Conservation (phyloP, 768 basidiomycete species). For the Pleurotus cornucopiae region DNA sequence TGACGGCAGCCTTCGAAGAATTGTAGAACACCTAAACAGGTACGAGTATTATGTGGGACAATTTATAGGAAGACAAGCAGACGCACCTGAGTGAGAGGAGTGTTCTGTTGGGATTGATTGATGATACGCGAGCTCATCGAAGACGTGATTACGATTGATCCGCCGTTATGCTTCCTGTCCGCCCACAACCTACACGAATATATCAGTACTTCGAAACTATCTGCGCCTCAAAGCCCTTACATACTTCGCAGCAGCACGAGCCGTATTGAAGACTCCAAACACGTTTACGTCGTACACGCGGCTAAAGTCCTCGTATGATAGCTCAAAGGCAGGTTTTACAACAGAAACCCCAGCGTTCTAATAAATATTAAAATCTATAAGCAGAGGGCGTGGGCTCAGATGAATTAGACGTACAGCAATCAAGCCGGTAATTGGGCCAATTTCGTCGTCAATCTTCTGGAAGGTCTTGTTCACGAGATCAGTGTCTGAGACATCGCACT, state of each 20-base stretch:
- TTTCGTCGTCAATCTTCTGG: slow-evolving; percentile 41
- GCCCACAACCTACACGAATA: slow-evolving; percentile 37
- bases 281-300: slow-evolving; percentile 57
- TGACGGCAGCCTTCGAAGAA: slow-evolving; percentile 65
- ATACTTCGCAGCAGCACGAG: slow-evolving; percentile 53
- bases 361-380: not conserved
- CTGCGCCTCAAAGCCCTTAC: slow-evolving; percentile 8
- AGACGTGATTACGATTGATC: slow-evolving; percentile 60
- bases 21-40: slow-evolving; percentile 48
- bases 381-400: not conserved
- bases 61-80: not conserved
- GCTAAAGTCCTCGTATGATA: slow-evolving; percentile 51
- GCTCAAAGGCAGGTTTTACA: slow-evolving; percentile 56
- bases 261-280: slow-evolving; percentile 62
- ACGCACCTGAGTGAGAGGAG: slow-evolving; percentile 47
- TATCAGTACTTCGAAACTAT: not conserved
- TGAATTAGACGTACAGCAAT: slow-evolving; percentile 39
- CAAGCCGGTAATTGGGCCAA: slow-evolving; percentile 46
- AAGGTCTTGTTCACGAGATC: slow-evolving; percentile 40
- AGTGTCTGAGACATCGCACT: slow-evolving; percentile 55
- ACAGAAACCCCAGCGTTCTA: slow-evolving; percentile 64
- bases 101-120: slow-evolving; percentile 41
- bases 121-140: slow-evolving; percentile 69
- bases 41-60: not conserved
- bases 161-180: slow-evolving; percentile 25